These are phyloP conservation scores for Leccinum disarticulatum DNA, from an alignment of 768 basidiomycete genomes.

Conservation along the genomic window DNA sequence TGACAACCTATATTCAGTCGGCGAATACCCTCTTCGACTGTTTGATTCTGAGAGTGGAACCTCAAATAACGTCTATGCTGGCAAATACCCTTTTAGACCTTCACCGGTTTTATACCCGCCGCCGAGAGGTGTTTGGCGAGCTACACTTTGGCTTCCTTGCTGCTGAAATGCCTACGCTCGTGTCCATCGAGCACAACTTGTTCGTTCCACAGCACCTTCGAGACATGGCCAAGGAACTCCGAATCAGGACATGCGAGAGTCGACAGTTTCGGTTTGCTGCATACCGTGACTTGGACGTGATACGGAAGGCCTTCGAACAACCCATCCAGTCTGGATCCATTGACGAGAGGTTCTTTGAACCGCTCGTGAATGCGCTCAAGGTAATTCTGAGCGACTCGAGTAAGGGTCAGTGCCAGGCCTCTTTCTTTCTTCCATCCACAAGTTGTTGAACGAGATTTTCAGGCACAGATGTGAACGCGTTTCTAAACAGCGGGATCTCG, in stretches of 20 bases:
- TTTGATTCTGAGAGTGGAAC: conserved; percentile 57
- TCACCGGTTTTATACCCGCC: conserved; percentile 67
- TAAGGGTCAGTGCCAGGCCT: conserved; percentile 43
- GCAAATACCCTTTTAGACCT: conserved; percentile 59
- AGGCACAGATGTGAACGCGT: conserved; percentile 45
- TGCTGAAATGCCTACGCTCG: conserved; percentile 63
- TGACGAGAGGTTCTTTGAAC: conserved; percentile 55
- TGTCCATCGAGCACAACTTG: conserved; percentile 65
- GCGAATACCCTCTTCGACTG: conserved; percentile 63
- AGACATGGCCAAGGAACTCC: conserved; percentile 48
- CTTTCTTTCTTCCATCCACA: not conserved
- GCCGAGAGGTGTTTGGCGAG: conserved; percentile 65
- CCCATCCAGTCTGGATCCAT: conserved; percentile 50
- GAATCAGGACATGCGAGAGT: conserved; percentile 58
- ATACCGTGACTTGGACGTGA: conserved; percentile 70
- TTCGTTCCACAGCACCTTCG: conserved; percentile 52
- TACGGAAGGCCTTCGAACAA: conserved; percentile 67
- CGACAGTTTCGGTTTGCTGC: conserved; percentile 73
- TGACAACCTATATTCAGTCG: conserved; percentile 55
- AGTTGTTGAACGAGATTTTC: not conserved
- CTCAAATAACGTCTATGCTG: conserved; percentile 35
- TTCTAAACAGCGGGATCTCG: conserved; percentile 61
- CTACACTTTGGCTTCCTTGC: conserved; percentile 66
- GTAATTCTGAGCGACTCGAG: conserved; percentile 63
- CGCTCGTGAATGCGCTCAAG: conserved; percentile 64